phyloP scores from a whole-genome alignment of 2,329 filamentous ascomycete genomes.

The Hymenoscyphus albidus region DNA sequence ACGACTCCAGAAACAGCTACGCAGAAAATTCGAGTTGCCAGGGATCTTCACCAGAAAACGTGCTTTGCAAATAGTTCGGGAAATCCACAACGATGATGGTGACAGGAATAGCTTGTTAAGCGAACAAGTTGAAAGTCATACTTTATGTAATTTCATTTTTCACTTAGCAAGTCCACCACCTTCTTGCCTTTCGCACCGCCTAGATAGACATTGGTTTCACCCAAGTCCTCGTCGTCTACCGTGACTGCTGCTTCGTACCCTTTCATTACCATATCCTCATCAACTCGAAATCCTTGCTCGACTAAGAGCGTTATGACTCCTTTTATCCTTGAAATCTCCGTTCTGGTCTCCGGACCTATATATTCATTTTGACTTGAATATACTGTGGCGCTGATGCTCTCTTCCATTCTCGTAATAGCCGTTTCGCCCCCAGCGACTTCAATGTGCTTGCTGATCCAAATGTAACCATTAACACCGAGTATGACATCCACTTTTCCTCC shows the following conservation, averaged over 20 bases:
- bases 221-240: constrained; percentile 56
- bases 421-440: constrained; percentile 49
- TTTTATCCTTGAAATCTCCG: constrained; percentile 81
- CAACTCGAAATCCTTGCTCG: constrained; percentile 76
- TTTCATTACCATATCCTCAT: constrained; percentile 81
- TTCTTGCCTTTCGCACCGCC: constrained; percentile 42
- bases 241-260: constrained; percentile 82
- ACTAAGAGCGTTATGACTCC: constrained; percentile 81
- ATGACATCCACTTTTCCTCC: constrained; percentile 75
- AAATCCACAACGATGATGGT: background rate
- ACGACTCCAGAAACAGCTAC: no score
- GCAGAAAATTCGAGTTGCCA: background rate
- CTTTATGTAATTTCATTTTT: constrained; percentile 17
- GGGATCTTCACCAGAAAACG: background rate
- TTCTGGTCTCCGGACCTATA: constrained; percentile 71
- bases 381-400: constrained; percentile 76
- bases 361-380: constrained; percentile 95
- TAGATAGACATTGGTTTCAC: constrained; percentile 55
- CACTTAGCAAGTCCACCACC: constrained; percentile 33
- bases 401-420: constrained; percentile 81
- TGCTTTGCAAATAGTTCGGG: background rate
- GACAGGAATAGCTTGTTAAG: background rate
- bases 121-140: constrained; percentile 3
- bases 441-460: constrained; percentile 87
- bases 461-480: constrained; percentile 92